These are phyloP conservation scores for Saussurea involucrata DNA, from an alignment of 129 eudicot genomes.

Conservation along the genomic window DNA sequence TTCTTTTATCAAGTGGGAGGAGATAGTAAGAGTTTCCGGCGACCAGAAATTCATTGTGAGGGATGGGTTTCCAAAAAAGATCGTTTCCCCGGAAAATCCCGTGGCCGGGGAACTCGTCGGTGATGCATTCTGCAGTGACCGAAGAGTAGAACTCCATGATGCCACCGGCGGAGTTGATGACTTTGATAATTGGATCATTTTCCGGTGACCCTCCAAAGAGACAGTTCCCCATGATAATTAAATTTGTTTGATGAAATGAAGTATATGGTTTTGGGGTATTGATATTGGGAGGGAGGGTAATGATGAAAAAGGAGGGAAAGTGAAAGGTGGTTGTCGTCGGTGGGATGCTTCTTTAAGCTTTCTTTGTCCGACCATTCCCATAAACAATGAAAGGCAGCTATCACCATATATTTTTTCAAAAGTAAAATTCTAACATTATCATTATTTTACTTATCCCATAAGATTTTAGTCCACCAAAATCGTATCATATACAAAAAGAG, in stretches of 20 bases:
- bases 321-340: slow-evolving; percentile 42
- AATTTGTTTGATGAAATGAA: background rate
- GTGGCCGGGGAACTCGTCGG: slow-evolving; percentile 77
- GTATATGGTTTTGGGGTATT: background rate
- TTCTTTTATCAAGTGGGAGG: slow-evolving; percentile 40
- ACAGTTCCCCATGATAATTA: slow-evolving; percentile 58
- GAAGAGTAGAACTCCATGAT: slow-evolving; percentile 64
- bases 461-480: no score
- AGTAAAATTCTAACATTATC: no score
- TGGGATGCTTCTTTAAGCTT: slow-evolving; percentile 40
- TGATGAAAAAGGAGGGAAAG: slow-evolving; percentile 46
- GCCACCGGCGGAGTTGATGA: slow-evolving; percentile 53
- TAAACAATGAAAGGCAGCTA: slow-evolving; percentile 32
- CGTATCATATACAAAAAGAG: no score
- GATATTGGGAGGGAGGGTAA: slow-evolving; percentile 9
- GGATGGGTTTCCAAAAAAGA: slow-evolving; percentile 67
- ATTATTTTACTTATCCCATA: no score
- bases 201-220: slow-evolving; percentile 55
- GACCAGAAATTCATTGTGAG: slow-evolving; percentile 44
- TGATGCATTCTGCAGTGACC: slow-evolving; percentile 47
- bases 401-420: background rate
- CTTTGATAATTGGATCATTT: slow-evolving; percentile 34
- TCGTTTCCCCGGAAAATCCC: slow-evolving; percentile 52
- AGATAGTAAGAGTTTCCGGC: slow-evolving; percentile 63
- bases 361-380: slow-evolving; percentile 23